Conservation (phyloP, 805 yeast species). For the Teunomyces atbi region DNA sequence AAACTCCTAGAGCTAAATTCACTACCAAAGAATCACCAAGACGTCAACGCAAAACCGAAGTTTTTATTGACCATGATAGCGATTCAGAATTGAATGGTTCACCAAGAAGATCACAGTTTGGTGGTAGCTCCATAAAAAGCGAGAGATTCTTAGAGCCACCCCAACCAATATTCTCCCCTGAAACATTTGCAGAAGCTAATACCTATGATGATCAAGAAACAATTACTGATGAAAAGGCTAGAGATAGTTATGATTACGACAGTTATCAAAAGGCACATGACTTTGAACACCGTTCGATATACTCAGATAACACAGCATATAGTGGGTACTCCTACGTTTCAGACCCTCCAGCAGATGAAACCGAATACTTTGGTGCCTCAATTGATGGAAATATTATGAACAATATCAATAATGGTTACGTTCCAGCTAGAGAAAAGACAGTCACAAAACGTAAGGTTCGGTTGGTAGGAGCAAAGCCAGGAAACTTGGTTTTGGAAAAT, state of each 20-base stretch:
- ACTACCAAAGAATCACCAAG: conserved; percentile 73
- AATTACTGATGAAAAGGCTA: conserved; percentile 25
- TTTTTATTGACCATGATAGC: conserved; percentile 41
- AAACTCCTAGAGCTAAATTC: conserved; percentile 60
- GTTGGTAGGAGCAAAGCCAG: conserved; percentile 58
- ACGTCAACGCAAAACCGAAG: conserved; percentile 49
- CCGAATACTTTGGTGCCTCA: conserved; percentile 44
- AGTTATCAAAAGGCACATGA: conserved; percentile 34
- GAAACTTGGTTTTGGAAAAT: conserved; percentile 86
- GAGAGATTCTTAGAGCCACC: conserved; percentile 58
- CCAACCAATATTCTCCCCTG: conserved; percentile 63
- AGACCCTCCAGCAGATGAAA: conserved; percentile 18
- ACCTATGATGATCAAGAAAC: conserved; percentile 31
- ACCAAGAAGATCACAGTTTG: conserved; percentile 31
- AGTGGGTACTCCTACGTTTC: conserved; percentile 29
- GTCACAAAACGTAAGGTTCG: conserved; percentile 70
- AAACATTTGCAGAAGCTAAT: conserved; percentile 61
- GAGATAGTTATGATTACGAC: conserved; percentile 31
- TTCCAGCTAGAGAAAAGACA: conserved; percentile 68
- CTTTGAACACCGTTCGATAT: conserved; percentile 33
- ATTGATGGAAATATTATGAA: conserved; percentile 49
- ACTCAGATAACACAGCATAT: conserved; percentile 34
- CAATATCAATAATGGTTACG: conserved; percentile 36
- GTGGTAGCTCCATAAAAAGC: conserved; percentile 37
- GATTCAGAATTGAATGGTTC: conserved; percentile 34